Conservation (phyloP, 2,329 filamentous ascomycete genomes). For the Aureobasidium sp. region DNA sequence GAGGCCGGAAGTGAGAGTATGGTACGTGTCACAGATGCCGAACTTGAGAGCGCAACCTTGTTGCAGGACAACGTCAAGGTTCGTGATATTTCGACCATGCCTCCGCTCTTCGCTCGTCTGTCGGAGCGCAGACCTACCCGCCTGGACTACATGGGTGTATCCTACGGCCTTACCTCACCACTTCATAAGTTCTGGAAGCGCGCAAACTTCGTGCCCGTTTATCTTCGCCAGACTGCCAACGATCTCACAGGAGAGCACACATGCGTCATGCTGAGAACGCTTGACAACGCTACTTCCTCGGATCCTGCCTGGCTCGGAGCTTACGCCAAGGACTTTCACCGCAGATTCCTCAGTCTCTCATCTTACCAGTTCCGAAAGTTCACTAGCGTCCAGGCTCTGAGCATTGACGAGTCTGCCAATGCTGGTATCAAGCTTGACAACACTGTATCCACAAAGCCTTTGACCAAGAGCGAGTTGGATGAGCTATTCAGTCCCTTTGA, state of each 20-base stretch:
- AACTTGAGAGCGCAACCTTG: conserved; percentile 68
- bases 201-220: conserved; percentile 77
- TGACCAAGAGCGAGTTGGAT: conserved; percentile 73
- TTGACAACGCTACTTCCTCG: conserved; percentile 52
- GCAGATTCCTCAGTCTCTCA: conserved; percentile 80
- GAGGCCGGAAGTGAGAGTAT: conserved; percentile 49
- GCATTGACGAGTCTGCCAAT: conserved; percentile 79
- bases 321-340: conserved; percentile 88
- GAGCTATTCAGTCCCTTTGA: conserved; percentile 79
- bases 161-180: conserved; percentile 78
- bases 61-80: conserved; percentile 84
- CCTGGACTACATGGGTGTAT: conserved; percentile 92
- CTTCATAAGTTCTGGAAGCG: conserved; percentile 98
- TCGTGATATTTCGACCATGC: conserved; percentile 84
- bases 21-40: conserved; percentile 71
- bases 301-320: conserved; percentile 82
- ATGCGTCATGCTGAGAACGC: conserved; percentile 88
- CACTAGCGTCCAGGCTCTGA: conserved; percentile 67
- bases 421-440: conserved; percentile 58
- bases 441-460: conserved; percentile 42
- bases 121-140: conserved; percentile 70
- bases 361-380: conserved; percentile 91
- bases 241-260: conserved; percentile 96
- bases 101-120: conserved; percentile 83
- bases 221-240: conserved; percentile 89